A percentile compares a stretch with the other conserved stretches of the same genome.
These are phyloP conservation scores for Tubosaeta sp. DNA, from an alignment of 768 basidiomycete genomes.

Conservation along the genomic window DNA sequence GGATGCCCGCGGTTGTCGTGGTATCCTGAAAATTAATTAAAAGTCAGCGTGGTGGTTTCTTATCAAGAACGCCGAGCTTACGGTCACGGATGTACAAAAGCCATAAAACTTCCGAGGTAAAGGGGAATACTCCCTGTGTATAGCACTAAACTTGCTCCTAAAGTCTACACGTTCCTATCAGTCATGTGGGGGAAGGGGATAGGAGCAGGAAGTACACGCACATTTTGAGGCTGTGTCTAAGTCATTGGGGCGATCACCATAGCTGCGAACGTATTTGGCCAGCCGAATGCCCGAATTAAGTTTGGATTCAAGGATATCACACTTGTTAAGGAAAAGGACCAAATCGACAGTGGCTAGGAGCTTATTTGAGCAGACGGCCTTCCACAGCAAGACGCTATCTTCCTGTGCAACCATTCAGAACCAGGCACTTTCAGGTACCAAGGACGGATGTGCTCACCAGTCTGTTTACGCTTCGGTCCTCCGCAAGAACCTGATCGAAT, in stretches of 20 bases:
- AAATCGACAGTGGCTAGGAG: conserved; percentile 68
- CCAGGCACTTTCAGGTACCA: not conserved
- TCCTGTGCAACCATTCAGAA: conserved; percentile 40
- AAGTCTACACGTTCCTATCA: conserved; percentile 44
- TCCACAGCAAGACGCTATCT: conserved; percentile 76
- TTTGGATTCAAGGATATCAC: conserved; percentile 67
- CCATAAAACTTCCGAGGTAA: conserved; percentile 73
- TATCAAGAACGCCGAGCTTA: conserved; percentile 22
- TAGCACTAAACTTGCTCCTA: conserved; percentile 66
- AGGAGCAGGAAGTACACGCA: conserved; percentile 30
- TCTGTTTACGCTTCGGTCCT: conserved; percentile 50
- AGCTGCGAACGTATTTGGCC: conserved; percentile 67
- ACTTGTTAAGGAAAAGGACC: conserved; percentile 80
- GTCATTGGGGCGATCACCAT: conserved; percentile 64
- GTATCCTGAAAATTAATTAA: conserved; percentile 45
- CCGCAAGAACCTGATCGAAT: conserved; percentile 51
- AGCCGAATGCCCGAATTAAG: conserved; percentile 61
- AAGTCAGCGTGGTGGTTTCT: not conserved
- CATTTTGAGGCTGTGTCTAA: conserved; percentile 64
- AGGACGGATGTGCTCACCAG: conserved; percentile 30
- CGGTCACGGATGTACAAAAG: conserved; percentile 74
- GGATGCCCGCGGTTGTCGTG: conserved; percentile 68
- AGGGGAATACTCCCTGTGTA: conserved; percentile 73
- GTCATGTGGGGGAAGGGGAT: not conserved
- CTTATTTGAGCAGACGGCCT: conserved; percentile 64